A percentile compares a stretch with the other conserved stretches of the same genome.
Evolutionary conservation across 2,329 filamentous ascomycete species (phyloP).

Genomic region (Cladosporium sp.): DNA sequence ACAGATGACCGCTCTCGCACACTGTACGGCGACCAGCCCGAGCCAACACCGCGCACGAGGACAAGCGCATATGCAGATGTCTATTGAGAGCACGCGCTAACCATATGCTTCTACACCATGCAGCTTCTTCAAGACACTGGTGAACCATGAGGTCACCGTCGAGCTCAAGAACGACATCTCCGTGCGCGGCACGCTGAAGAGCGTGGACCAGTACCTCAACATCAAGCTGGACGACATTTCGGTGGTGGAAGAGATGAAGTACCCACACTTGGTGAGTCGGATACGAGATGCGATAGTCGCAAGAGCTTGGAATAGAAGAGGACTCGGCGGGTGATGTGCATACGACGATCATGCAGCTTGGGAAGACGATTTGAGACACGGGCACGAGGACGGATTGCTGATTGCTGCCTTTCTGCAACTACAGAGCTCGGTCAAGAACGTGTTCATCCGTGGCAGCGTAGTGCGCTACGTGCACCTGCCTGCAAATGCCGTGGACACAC

Average conservation of each 20-base stretch:
- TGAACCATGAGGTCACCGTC: slow-evolving; percentile 95
- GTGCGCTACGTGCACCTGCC: slow-evolving; percentile 92
- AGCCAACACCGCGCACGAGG: slow-evolving; percentile 3
- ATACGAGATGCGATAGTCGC: background rate
- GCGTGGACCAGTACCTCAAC: slow-evolving; percentile 97
- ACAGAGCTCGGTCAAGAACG: slow-evolving; percentile 83
- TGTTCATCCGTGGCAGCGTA: slow-evolving; percentile 91
- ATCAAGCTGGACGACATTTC: slow-evolving; percentile 97
- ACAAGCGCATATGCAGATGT: background rate
- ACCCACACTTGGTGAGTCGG: slow-evolving; percentile 79
- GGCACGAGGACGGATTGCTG: slow-evolving; percentile 16
- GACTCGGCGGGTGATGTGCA: background rate
- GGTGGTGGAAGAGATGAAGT: slow-evolving; percentile 90
- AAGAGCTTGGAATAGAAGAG: background rate
- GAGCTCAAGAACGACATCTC: slow-evolving; percentile 99
- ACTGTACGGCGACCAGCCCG: background rate
- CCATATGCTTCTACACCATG: slow-evolving; percentile 10
- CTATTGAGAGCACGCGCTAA: slow-evolving; percentile 3
- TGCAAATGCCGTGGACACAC: slow-evolving; percentile 77
- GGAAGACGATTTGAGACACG: background rate
- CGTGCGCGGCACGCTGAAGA: slow-evolving; percentile 92
- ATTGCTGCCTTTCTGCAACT: slow-evolving; percentile 10
- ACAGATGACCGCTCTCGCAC: background rate
- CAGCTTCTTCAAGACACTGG: slow-evolving; percentile 98
- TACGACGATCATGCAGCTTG: background rate